A percentile compares a stretch with the other conserved stretches of the same genome.
These are phyloP conservation scores for Candida silvicultrix DNA, from an alignment of 805 yeast species.

Conservation along the genomic window DNA sequence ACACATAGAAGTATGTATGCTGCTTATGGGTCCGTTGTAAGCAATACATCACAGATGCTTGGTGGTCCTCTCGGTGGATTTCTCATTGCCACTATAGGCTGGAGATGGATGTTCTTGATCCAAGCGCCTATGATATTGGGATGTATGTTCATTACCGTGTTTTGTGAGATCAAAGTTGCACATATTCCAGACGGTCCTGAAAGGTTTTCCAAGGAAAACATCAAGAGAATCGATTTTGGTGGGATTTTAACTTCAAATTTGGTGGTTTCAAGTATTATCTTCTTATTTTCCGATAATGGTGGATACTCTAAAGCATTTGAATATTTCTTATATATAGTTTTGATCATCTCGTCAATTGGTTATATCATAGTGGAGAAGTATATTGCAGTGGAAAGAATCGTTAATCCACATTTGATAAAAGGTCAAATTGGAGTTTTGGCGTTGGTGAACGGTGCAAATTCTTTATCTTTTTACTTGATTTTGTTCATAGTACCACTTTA, in stretches of 20 bases:
- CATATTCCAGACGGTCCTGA: constrained; percentile 22
- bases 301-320: constrained; percentile 7
- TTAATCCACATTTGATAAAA: constrained; percentile 32
- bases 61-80: constrained; percentile 41
- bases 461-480: constrained; percentile 28
- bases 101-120: constrained; percentile 38
- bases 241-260: constrained; percentile 32
- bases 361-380: constrained; percentile 31
- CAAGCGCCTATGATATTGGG: constrained; percentile 32
- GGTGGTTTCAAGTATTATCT: constrained; percentile 28
- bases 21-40: constrained; percentile 39
- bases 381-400: constrained; percentile 30
- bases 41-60: constrained; percentile 32
- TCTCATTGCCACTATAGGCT: constrained; percentile 31
- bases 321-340: constrained; percentile 6
- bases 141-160: constrained; percentile 20
- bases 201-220: constrained; percentile 26
- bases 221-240: constrained; percentile 32
- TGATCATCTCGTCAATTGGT: constrained; percentile 9
- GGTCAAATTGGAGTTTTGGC: constrained; percentile 35
- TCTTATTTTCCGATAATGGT: constrained; percentile 26
- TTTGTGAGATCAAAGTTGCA: constrained; percentile 24
- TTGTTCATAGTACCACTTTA: constrained; percentile 34
- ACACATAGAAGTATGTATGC: constrained; percentile 47
- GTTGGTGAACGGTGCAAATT: constrained; percentile 29